Evolutionary conservation across 345 rosid genomes (phyloP), one percentile per base, ranked within the genome.

Genomic region (Aquilaria sinensis): DNA sequence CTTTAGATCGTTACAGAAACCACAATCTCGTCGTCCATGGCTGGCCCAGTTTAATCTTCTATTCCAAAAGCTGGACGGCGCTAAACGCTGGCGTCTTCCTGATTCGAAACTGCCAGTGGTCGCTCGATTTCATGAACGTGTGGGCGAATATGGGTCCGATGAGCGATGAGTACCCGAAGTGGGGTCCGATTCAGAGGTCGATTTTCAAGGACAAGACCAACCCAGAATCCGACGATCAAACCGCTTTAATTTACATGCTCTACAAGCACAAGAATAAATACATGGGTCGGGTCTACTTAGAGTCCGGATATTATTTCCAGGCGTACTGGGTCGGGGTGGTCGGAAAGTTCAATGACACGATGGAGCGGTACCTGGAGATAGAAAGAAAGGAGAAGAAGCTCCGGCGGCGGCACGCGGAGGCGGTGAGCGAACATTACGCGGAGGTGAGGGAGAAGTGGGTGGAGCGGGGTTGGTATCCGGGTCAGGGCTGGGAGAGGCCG

Each of bases 101-200:
- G 14, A 87, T 90, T 29, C 65, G 97, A 4, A 90, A 90, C 64
- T 85, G 97, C 67, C 97, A 87, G 70, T 90, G 97, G 97, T 90
- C 95, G 12, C 80, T 90, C 89, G 97, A 90, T 63, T 80, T 90
- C 64, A 77, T 90, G 56, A 83, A 83, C 50, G 75, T 61, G 30
- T 90, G 95, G 95, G 75, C 87, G 7, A 51, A 61, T 0, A 83
- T 75, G 81, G 95, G 92, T 12, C 95, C 97, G 5, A 83, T 79
- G 59, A 56, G 77, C 57, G 61, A 78, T 0, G 90, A 87, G 1
- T 85, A 68, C 49, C 33, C 37, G 0, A 81, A 77, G 48, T 90
- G 95, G 95, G 97, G 97, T 12, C 15, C 70, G 60, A 74, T 82
- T 73, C 85, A 83, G 53, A 70, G 78, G 56, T 63, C 80, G 31